A percentile compares a stretch with the other conserved stretches of the same genome.
Conservation (phyloP, 1,284 basidiomycete species). For the Leccinum fuscescens region DNA sequence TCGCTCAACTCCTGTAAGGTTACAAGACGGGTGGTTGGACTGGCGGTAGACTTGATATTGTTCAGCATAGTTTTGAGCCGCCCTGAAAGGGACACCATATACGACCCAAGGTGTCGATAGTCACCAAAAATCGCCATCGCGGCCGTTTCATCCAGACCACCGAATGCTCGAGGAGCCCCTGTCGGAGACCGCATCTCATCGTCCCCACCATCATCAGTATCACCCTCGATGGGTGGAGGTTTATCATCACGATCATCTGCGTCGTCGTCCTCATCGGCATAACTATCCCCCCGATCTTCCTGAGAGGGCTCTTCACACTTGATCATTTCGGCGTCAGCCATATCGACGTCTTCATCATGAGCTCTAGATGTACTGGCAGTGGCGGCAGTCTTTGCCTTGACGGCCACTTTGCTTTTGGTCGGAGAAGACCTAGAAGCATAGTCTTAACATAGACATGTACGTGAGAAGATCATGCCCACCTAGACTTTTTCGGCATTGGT, state of each 20-base stretch:
- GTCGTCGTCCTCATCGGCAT: slow-evolving; percentile 44
- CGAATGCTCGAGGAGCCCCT: slow-evolving; percentile 44
- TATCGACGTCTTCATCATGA: slow-evolving; percentile 72
- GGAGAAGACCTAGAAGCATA: slow-evolving; percentile 40
- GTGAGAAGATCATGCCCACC: slow-evolving; percentile 39
- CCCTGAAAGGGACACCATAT: slow-evolving; percentile 84
- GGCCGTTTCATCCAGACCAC: slow-evolving; percentile 68
- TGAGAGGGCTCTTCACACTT: slow-evolving; percentile 57
- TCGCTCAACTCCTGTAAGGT: slow-evolving; percentile 95
- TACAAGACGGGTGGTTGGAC: slow-evolving; percentile 78
- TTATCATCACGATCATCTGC: slow-evolving; percentile 49
- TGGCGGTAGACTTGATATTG: slow-evolving; percentile 83
- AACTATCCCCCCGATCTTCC: slow-evolving; percentile 43
- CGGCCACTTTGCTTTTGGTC: slow-evolving; percentile 60
- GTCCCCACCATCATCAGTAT: slow-evolving; percentile 43
- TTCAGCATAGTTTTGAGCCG: slow-evolving; percentile 88
- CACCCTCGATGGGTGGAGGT: slow-evolving; percentile 36
- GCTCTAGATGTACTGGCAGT: slow-evolving; percentile 57
- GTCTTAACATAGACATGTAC: slow-evolving; percentile 14
- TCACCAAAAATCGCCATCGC: slow-evolving; percentile 83
- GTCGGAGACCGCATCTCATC: slow-evolving; percentile 34
- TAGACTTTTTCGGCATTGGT: slow-evolving; percentile 73
- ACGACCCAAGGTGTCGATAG: slow-evolving; percentile 83
- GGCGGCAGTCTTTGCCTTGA: slow-evolving; percentile 59
- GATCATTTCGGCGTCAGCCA: slow-evolving; percentile 63